Evolutionary conservation across 345 rosid species (phyloP).

Genomic region (Brassica juncea): DNA sequence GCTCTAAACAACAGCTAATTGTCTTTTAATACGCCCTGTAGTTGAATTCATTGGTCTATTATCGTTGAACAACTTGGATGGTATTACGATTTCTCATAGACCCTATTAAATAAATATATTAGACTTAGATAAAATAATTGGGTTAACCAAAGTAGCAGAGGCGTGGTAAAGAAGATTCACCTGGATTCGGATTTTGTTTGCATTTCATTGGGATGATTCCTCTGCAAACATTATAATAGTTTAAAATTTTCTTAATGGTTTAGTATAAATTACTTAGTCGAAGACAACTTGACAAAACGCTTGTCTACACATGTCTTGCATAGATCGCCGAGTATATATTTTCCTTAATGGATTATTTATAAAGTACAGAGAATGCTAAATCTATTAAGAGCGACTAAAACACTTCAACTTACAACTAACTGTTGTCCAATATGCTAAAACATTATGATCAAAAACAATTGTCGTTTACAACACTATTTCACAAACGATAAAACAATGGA

Average conservation of each 20-base stretch:
- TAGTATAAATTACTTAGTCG: neutral
- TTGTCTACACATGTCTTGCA: conserved; percentile 22
- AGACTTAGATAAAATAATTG: neutral
- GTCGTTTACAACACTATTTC: too few relatives aligned
- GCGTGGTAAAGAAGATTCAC: conserved; percentile 41
- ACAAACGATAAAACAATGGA: too few relatives aligned
- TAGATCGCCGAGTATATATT: neutral
- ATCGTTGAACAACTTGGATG: neutral
- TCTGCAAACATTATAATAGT: neutral
- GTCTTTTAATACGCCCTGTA: neutral
- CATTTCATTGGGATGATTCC: neutral
- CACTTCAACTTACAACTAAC: neutral
- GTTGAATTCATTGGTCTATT: conserved; percentile 12
- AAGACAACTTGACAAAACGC: conserved; percentile 24
- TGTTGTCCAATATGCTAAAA: neutral
- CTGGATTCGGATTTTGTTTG: conserved; percentile 35
- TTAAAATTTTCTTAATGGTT: neutral
- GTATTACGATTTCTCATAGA: neutral
- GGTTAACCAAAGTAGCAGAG: conserved; percentile 19
- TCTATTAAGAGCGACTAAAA: neutral
- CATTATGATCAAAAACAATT: too few relatives aligned
- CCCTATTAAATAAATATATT: neutral
- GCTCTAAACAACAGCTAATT: neutral
- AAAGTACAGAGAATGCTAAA: neutral
- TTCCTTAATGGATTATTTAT: neutral